These are phyloP conservation scores for Colletotrichum phormii DNA, from an alignment of 2,329 filamentous ascomycete species.

Conservation along the genomic window DNA sequence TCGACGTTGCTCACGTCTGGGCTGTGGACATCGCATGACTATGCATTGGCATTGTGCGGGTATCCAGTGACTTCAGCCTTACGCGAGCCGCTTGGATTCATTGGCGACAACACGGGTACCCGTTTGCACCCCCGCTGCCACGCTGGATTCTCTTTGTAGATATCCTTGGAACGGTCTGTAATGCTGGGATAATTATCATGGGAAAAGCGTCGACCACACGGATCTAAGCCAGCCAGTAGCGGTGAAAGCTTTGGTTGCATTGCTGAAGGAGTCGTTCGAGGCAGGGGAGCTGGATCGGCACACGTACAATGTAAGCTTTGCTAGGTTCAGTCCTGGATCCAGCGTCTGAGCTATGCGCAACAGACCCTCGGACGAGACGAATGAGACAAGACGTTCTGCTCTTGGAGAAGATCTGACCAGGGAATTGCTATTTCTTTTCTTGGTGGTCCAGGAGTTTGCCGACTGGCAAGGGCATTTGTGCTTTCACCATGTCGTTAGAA, in stretches of 20 bases:
- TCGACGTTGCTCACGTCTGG: neutral
- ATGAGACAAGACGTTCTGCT: neutral
- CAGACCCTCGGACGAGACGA: neutral
- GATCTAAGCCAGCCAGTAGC: neutral
- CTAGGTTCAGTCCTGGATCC: neutral
- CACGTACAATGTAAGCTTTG: neutral
- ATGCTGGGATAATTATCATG: neutral
- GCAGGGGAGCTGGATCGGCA: neutral
- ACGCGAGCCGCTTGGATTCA: neutral
- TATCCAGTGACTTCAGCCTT: neutral
- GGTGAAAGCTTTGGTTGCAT: neutral
- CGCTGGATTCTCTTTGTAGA: neutral
- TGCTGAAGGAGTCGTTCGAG: neutral
- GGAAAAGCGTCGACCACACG: neutral
- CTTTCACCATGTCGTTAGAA: neutral
- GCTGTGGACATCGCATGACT: neutral
- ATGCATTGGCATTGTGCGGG: neutral
- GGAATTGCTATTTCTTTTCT: neutral
- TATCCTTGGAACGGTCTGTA: neutral
- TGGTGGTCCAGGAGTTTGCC: neutral
- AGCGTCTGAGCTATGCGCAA: neutral
- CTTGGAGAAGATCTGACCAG: neutral
- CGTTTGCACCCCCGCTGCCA: neutral
- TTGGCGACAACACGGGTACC: neutral
- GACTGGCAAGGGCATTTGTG: neutral